Percentiles rank a stretch among this genome's conserved stretches.
Evolutionary conservation across 129 eudicot species (phyloP).

Genomic region (Flaveria ramosissima): DNA sequence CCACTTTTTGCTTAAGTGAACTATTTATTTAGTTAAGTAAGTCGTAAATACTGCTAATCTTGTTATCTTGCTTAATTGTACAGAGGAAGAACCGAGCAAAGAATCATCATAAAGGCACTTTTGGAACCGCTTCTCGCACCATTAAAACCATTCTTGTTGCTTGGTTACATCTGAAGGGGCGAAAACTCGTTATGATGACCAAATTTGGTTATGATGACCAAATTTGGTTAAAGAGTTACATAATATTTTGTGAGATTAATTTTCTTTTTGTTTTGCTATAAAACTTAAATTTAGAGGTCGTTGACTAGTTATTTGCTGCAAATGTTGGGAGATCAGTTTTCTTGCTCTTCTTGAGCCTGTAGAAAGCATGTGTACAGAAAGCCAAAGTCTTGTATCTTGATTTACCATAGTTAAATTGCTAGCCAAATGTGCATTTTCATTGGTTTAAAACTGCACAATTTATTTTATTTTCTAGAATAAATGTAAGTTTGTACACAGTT

Average conservation of each 20-base stretch:
- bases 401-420: not conserved
- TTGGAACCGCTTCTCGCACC: not conserved
- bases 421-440: slow-evolving; percentile 1
- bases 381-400: slow-evolving; percentile 1
- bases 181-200: slow-evolving; percentile 5
- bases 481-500: not conserved
- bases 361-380: slow-evolving; percentile 14
- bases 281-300: slow-evolving; percentile 9
- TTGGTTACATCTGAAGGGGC: not conserved
- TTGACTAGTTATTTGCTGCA: slow-evolving; percentile 6
- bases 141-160: slow-evolving; percentile 8
- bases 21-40: not conserved
- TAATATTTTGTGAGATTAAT: slow-evolving; percentile 5
- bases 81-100: slow-evolving; percentile 36
- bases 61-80: not conserved
- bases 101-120: slow-evolving; percentile 25
- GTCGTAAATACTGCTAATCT: slow-evolving; percentile 4
- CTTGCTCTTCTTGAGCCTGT: slow-evolving; percentile 3
- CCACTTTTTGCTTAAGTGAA: not conserved
- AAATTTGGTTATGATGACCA: not conserved
- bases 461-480: not conserved
- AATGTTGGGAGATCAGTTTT: not conserved
- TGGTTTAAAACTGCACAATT: not conserved
- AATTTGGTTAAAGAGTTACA: slow-evolving; percentile 15
- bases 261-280: not conserved